Evolutionary conservation across 2,329 filamentous ascomycete genomes (phyloP).

Genomic region (Thelonectria rubi): DNA sequence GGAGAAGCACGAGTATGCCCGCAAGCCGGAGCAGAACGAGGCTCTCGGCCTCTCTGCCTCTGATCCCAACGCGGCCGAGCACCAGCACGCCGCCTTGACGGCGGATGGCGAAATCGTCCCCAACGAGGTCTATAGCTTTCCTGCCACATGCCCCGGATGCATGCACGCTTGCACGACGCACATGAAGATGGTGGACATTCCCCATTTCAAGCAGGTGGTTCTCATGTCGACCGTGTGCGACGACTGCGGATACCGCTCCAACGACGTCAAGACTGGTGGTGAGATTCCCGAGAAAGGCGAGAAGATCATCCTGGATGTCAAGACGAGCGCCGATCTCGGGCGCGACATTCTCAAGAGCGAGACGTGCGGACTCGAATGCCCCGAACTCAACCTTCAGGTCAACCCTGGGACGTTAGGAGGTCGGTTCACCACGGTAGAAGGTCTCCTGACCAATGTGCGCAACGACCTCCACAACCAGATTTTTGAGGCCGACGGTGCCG

Average conservation of each 20-base stretch:
- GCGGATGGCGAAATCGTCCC: constrained; percentile 84
- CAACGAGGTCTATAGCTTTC: constrained; percentile 92
- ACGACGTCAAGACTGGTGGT: constrained; percentile 97
- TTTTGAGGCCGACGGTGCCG: constrained; percentile 74
- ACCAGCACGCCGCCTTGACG: constrained; percentile 60
- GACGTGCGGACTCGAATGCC: constrained; percentile 85
- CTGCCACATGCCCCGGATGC: constrained; percentile 91
- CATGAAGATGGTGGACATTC: constrained; percentile 99
- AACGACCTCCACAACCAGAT: constrained; percentile 89
- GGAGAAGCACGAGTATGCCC: constrained; percentile 82
- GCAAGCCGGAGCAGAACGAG: constrained; percentile 87
- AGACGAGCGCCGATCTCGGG: constrained; percentile 76
- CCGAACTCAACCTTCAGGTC: constrained; percentile 86
- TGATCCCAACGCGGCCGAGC: constrained; percentile 62
- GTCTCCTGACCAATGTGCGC: constrained; percentile 89
- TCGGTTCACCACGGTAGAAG: constrained; percentile 96
- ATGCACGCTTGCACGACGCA: constrained; percentile 86
- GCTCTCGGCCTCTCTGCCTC: constrained; percentile 79
- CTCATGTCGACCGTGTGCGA: constrained; percentile 95
- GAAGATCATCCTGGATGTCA: constrained; percentile 80
- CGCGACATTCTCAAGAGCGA: constrained; percentile 97
- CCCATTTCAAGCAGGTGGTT: constrained; percentile 96
- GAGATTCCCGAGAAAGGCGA: constrained; percentile 87
- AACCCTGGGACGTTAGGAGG: constrained; percentile 95
- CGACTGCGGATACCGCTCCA: constrained; percentile 91